phyloP scores from a whole-genome alignment of 768 basidiomycete genomes.

The Xerocomus brunneocitrinus region DNA sequence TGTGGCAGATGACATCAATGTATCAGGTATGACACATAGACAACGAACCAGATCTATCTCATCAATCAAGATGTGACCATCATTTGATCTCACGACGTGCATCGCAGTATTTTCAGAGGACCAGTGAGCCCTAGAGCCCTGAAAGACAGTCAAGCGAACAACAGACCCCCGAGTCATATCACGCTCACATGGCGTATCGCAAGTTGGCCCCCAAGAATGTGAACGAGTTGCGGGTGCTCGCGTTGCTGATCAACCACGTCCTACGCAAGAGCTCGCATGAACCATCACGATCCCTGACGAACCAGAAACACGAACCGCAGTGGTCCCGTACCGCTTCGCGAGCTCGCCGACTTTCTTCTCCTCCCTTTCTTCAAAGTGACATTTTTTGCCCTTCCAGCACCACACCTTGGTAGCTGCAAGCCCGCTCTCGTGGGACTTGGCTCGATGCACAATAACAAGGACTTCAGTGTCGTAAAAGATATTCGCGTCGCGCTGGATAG shows the following conservation, averaged over 20 bases:
- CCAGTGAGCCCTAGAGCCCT: constrained; percentile 77
- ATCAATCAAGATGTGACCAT: constrained; percentile 57
- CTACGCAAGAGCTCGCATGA: constrained; percentile 12
- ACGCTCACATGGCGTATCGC: constrained; percentile 63
- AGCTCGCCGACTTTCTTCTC: constrained; percentile 65
- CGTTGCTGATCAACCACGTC: constrained; percentile 50
- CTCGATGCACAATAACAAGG: constrained; percentile 63
- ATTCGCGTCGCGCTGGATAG: constrained; percentile 42
- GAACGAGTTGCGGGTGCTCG: constrained; percentile 61
- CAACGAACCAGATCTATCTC: constrained; percentile 62
- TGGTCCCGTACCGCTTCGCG: constrained; percentile 67
- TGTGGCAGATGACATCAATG: constrained; percentile 22
- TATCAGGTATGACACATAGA: not conserved
- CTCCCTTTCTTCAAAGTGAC: constrained; percentile 53
- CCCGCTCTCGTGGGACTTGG: constrained; percentile 59
- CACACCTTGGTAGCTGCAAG: constrained; percentile 68
- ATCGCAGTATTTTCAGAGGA: constrained; percentile 75
- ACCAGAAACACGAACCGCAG: constrained; percentile 41
- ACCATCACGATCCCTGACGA: not conserved
- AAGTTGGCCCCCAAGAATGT: constrained; percentile 63
- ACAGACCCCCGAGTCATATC: not conserved
- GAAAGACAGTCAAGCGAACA: constrained; percentile 4
- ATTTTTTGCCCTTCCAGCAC: constrained; percentile 67
- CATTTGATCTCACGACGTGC: constrained; percentile 59
- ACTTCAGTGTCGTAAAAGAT: constrained; percentile 75